These are phyloP conservation scores for Talaromyces funiculosus DNA, from an alignment of 2,329 filamentous ascomycete genomes.

Conservation along the genomic window DNA sequence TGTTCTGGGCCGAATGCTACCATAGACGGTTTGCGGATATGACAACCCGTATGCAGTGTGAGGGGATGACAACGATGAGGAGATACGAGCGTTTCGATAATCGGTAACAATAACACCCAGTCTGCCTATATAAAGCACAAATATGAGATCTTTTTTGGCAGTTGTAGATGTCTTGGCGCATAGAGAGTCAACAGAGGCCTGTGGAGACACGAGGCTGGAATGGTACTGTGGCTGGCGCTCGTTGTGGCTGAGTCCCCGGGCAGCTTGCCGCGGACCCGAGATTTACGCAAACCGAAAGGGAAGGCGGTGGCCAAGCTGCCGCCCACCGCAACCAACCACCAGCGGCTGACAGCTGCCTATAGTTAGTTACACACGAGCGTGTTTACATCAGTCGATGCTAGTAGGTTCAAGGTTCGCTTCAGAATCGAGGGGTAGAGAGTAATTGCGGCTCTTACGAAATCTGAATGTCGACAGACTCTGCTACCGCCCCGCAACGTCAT, in stretches of 20 bases:
- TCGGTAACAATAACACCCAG: background rate
- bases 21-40: background rate
- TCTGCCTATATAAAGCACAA: background rate
- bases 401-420: background rate
- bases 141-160: background rate
- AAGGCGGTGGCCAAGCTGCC: slow-evolving; percentile 2
- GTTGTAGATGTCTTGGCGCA: background rate
- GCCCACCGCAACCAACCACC: no score
- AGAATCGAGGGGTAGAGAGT: background rate
- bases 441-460: background rate
- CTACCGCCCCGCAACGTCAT: background rate
- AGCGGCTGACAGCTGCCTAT: background rate
- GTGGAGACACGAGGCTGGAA: background rate
- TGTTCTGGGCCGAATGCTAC: background rate
- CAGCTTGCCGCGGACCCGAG: background rate
- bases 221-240: background rate
- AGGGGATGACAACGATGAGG: background rate
- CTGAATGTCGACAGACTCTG: background rate
- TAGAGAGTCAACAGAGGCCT: background rate
- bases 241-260: background rate
- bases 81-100: background rate
- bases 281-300: background rate
- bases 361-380: background rate
- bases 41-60: background rate
- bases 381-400: background rate